Evolutionary conservation across 345 rosid genomes (phyloP).

Genomic region (Excoecaria cochinchinensis): DNA sequence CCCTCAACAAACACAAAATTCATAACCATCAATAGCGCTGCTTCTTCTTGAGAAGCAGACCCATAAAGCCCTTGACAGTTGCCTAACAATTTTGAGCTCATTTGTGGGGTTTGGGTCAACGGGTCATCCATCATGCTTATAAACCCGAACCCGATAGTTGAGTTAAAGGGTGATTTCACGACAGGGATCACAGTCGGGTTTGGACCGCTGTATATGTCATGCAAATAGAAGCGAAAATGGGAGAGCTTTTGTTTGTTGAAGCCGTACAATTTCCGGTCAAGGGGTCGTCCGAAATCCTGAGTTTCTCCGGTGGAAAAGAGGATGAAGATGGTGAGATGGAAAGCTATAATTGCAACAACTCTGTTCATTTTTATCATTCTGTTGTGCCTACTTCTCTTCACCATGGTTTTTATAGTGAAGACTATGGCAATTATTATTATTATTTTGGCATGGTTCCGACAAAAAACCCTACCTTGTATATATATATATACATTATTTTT

Average conservation of each 20-base stretch:
- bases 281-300: not conserved
- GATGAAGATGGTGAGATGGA: not conserved
- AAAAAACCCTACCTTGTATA: too few relatives aligned
- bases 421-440: too few relatives aligned
- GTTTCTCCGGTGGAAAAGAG: not conserved
- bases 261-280: not conserved
- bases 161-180: slow-evolving; percentile 21
- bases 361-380: not conserved
- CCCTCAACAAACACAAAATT: slow-evolving; percentile 21
- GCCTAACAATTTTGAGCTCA: slow-evolving; percentile 2
- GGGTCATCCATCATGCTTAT: slow-evolving; percentile 14
- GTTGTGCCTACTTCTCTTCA: too few relatives aligned
- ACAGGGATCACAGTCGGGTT: slow-evolving; percentile 50
- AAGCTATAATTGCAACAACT: not conserved
- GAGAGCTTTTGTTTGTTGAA: slow-evolving; percentile 55
- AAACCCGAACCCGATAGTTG: not conserved
- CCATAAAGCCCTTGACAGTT: slow-evolving; percentile 9
- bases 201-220: slow-evolving; percentile 51
- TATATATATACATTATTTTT: too few relatives aligned
- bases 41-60: not conserved
- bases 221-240: slow-evolving; percentile 67
- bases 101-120: slow-evolving; percentile 8
- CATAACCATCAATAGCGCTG: slow-evolving; percentile 16
- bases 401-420: too few relatives aligned
- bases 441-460: too few relatives aligned